Evolutionary conservation across 768 basidiomycete species (phyloP).

Genomic region (Suillus spraguei): DNA sequence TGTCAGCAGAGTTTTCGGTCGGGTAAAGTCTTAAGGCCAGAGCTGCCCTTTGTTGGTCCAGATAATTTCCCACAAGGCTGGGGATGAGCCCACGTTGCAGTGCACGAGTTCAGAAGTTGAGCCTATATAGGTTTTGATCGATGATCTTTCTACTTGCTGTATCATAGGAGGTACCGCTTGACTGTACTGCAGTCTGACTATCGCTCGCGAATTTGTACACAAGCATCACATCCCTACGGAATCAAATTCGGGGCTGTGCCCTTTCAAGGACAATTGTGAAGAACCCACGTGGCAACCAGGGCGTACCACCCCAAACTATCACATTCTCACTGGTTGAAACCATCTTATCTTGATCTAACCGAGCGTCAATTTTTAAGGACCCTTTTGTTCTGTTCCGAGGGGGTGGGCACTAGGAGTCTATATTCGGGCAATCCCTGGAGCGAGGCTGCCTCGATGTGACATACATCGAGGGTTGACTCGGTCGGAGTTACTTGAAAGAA

Average conservation of each 20-base stretch:
- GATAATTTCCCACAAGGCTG: constrained; percentile 1
- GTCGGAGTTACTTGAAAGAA: constrained; percentile 43
- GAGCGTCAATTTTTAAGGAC: constrained; percentile 5
- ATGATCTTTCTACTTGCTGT: neutral
- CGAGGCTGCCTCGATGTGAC: constrained; percentile 41
- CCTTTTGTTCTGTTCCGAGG: constrained; percentile 17
- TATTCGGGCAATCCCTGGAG: constrained; percentile 27
- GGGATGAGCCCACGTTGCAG: constrained; percentile 1
- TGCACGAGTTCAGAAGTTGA: constrained; percentile 2
- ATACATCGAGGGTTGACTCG: constrained; percentile 31
- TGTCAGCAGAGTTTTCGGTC: neutral
- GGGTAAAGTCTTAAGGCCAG: neutral
- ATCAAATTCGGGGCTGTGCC: neutral
- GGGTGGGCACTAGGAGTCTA: constrained; percentile 18
- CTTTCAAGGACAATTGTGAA: constrained; percentile 7
- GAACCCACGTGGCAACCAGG: constrained; percentile 21
- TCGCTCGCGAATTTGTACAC: too few relatives aligned
- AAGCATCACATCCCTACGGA: too few relatives aligned
- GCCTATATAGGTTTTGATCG: neutral
- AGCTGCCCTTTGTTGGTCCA: constrained; percentile 5
- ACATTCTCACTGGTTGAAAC: constrained; percentile 31
- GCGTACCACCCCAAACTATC: constrained; percentile 27
- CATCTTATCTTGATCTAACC: constrained; percentile 13
- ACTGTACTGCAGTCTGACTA: neutral
- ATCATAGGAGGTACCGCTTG: neutral